These are phyloP conservation scores for Spencermartinsiella ligniputridi DNA, from an alignment of 1,139 yeast species.

Conservation along the genomic window DNA sequence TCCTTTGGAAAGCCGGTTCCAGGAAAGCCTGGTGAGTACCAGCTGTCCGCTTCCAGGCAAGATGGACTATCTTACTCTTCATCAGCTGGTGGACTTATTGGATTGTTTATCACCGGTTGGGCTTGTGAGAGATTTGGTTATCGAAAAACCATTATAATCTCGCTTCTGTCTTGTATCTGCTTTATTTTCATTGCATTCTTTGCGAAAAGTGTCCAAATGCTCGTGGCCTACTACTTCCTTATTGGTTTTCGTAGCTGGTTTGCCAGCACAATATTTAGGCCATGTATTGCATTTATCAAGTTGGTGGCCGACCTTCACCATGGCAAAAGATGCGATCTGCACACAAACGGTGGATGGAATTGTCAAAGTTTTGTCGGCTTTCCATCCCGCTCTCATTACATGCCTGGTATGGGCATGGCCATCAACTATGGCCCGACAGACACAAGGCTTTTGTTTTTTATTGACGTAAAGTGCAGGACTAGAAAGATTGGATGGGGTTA, in stretches of 20 bases:
- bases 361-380: too few relatives aligned
- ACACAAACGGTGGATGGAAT: too few relatives aligned
- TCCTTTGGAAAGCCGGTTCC: conserved; percentile 38
- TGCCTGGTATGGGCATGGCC: too few relatives aligned
- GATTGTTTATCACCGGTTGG: conserved; percentile 37
- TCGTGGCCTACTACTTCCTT: conserved; percentile 39
- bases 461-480: too few relatives aligned
- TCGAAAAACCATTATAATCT: conserved; percentile 35
- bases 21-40: conserved; percentile 29
- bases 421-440: too few relatives aligned
- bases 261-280: too few relatives aligned
- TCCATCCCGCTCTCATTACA: too few relatives aligned
- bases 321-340: too few relatives aligned
- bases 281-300: too few relatives aligned
- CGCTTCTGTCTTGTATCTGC: conserved; percentile 31
- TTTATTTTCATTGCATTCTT: conserved; percentile 41
- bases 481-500: too few relatives aligned
- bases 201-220: conserved; percentile 33
- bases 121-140: conserved; percentile 40
- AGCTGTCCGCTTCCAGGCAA: conserved; percentile 43
- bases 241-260: conserved; percentile 40
- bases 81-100: conserved; percentile 37
- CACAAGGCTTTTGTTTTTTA: too few relatives aligned
- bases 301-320: too few relatives aligned
- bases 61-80: conserved; percentile 38